Evolutionary conservation across 805 yeast species (phyloP).

Genomic region (Myxozyma lipomycoides): DNA sequence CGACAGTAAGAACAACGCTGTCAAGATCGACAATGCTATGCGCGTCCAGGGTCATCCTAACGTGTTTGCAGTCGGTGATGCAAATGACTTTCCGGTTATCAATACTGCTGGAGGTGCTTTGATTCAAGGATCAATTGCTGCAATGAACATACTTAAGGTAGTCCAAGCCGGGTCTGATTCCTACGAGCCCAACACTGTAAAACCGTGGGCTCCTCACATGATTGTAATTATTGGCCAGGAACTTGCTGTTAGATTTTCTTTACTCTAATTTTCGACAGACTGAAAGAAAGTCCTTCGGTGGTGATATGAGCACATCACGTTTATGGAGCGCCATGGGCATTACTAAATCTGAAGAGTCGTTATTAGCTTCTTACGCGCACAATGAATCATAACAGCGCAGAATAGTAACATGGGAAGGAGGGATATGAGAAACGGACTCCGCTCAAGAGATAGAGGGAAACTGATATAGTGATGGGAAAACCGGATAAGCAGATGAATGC

Average conservation of each 20-base stretch:
- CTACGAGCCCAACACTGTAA: constrained; percentile 3
- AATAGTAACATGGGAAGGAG: too few relatives aligned
- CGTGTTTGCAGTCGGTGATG: constrained; percentile 18
- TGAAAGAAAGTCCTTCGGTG: constrained; percentile 3
- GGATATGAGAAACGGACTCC: too few relatives aligned
- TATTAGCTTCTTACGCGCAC: too few relatives aligned
- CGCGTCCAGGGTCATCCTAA: constrained; percentile 6
- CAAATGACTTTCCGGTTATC: constrained; percentile 14
- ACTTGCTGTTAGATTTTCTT: constrained; percentile 2
- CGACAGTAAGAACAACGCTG: not conserved
- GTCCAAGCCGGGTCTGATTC: constrained; percentile 1
- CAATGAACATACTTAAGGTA: constrained; percentile 9
- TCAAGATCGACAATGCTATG: constrained; percentile 8
- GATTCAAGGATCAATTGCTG: constrained; percentile 3
- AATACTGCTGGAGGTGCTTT: constrained; percentile 20
- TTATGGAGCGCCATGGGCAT: constrained; percentile 6
- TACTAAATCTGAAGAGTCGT: not conserved
- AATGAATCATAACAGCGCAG: too few relatives aligned
- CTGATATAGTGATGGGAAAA: too few relatives aligned
- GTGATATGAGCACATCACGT: constrained; percentile 10
- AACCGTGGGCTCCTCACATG: constrained; percentile 13
- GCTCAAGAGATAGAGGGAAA: too few relatives aligned
- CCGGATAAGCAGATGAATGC: too few relatives aligned
- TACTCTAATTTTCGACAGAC: not conserved
- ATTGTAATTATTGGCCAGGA: constrained; percentile 15